Evolutionary conservation across 768 basidiomycete species (phyloP), one percentile per base, ranked within the genome.

Genomic region (Mycena capillaripes): DNA sequence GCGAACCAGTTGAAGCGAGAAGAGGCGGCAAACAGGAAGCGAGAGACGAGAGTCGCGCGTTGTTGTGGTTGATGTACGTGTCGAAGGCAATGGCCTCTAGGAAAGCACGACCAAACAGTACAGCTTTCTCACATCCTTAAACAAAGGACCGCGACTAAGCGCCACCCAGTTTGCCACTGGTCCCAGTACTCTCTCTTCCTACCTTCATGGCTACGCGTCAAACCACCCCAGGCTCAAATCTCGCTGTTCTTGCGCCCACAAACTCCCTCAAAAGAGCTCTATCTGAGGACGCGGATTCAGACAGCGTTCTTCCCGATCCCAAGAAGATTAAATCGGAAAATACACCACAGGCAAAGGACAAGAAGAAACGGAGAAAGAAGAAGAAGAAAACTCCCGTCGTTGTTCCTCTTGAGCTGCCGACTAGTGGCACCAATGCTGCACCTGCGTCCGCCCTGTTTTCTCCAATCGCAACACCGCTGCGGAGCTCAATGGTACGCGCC

Each of bases 281-380:
- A 16, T 79, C 82, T 9, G 82, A 83, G 52, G 70, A 75, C 52
- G 71, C 44, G 29, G 75, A 74, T 27, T 79, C 77, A 9, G 81
- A 82, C 42, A 46, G 23, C 16, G 2, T 5, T 25, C 56, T 68
- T 46, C 79, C 78, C 52, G 78, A 79, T 36, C 14, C 71, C 23
- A 84, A 84, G 76, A 83, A 82, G 77, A 69, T 73, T 62, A 79
- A 80, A 58, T 71, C 75, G 42, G 76, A 69, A 57, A 72, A 73
- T 48, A 76, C 76, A 30, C 74, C 61, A 44, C 81, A 77, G 46
- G 74, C 76, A 23, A 81, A 82, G 61, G 84, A 83, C 62, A 85
- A 82, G 74, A 84, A 82, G 78, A 84, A 80, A 71, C 81, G 79
- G 70, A 82, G 72, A 70, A 84, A 78, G 75, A 85, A 78, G 72